A percentile compares a stretch with the other conserved stretches of the same genome.
phyloP scores from a whole-genome alignment of 768 basidiomycete species.

The Filobasidium floriforme region DNA sequence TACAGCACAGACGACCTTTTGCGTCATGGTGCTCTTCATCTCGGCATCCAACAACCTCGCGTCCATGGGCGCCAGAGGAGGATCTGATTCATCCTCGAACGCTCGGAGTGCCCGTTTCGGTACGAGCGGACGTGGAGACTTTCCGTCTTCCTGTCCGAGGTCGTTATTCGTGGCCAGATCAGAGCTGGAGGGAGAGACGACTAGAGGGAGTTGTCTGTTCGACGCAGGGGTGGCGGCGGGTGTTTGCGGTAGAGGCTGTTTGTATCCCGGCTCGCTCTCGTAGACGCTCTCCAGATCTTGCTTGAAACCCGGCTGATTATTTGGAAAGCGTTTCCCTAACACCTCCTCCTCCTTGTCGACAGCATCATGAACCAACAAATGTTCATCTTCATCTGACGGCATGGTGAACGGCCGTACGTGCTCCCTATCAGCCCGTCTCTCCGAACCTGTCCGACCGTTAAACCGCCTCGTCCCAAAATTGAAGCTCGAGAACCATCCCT shows the following conservation, averaged over 20 bases:
- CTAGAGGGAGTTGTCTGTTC: background rate
- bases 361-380: background rate
- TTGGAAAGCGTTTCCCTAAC: background rate
- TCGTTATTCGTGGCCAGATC: background rate
- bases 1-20: slow-evolving; percentile 32
- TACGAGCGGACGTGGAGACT: background rate
- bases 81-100: background rate
- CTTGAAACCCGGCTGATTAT: background rate
- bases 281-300: background rate
- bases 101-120: background rate
- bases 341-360: background rate
- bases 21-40: slow-evolving; percentile 31
- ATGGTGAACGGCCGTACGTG: background rate
- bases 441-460: background rate
- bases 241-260: background rate
- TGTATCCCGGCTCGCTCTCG: background rate
- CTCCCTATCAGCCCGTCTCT: background rate
- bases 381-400: background rate
- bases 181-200: background rate
- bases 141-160: background rate
- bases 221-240: background rate
- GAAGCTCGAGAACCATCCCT: background rate
- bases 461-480: background rate
- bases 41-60: slow-evolving; percentile 31
- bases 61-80: background rate